Evolutionary conservation across 768 basidiomycete genomes (phyloP), one percentile per base, ranked within the genome.

Genomic region (Panaeolus cyanescens): DNA sequence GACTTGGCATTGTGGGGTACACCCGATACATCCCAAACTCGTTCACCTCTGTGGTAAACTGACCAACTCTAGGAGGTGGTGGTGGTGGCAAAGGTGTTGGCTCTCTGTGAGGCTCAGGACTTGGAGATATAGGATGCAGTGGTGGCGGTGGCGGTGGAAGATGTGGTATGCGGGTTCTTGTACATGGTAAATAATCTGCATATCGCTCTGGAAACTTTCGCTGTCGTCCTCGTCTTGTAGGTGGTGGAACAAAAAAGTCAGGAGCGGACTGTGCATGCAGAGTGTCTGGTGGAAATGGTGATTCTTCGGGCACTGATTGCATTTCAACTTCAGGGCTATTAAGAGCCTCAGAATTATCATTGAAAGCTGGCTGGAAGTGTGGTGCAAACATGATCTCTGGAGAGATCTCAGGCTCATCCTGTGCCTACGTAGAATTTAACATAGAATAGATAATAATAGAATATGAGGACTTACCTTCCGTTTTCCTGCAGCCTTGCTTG

Each of bases 1-100:
- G 6, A 12, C 19, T 58, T 19, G 57, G 57, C 20, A 42, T 20
- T 4, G 57, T 58, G 0, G 57, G 40, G 13, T 58, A 58, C 1
- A 58, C 40, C 0, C 57, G 57, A 32, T 42, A 58, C 45, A 58
- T 33, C 5, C 58, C 58, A 50, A 59, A 59, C 22, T 59, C 58
- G 19, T 59, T 34, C 0, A 50, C n/a, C 20, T 59, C 58, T 6
- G 58, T 50, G 13, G 58, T 50, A n/a, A 59, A 45, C 22, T 17
- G 2, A 2, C 42, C 42, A 6, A 45, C 13, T 12, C 28, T 28
- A 45, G 42, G n/a, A 28, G 20, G 22, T 2, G 20, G 22, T 12
- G 42, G 42, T 10, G 7, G 5, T 4, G 42, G 42, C 5, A 8
- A 8, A 28, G 42, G 22, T 2, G 37, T 13, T 17, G 37, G 37